Base-by-base conservation (phyloP, 768 basidiomycete species). In the Panaeolus papilionaceus region DNA sequence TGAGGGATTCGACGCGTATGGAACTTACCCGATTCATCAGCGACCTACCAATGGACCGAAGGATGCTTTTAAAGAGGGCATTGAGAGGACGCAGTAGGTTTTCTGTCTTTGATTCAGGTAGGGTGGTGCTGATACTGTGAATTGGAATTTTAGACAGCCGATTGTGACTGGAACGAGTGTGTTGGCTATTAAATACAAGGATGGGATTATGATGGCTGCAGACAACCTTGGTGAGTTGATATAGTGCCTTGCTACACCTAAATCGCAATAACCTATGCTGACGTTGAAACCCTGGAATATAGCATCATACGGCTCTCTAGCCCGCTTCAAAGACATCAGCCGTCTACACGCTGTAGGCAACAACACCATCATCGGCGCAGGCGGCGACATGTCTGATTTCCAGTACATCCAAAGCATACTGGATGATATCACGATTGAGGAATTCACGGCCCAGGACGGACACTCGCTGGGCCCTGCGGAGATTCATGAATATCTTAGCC, bases 371-470 rank as follows among this genome's bases (percentile, higher is more conserved):
- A 83, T 99, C 72, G 98, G 94, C 23, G 97, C 93, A 2, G 89
- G 94, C 16, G 98, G 98, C 33, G 98, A 99, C 83, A 94, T 99
- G 91, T 92, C 92, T 73, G 98, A 99, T 81, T 99, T 95, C 80
- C 98, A 99, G 78, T 91, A 93, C 79, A 85, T 99, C 71, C 93
- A 98, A 75, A 83, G 82, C 61, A 74, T 91, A 58, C 88, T 99
- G 61, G 92, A 98, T 69, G 86, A 89, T 26, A 82, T 96, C 58
- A 86, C 91, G 49, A 83, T 89, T 70, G 88, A 92, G 40, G 96
- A 99, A 78, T 87, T 91, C 70, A 87, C 92, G 5, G 85, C 90
- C 40, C 88, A 89, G 67, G 98, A 99, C 75, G 92, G 90, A 0
- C 93, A 98, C 72, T 81, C 84, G 28, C 88, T 99, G 3, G 92